Base-by-base conservation (phyloP, 495 filamentous ascomycete genomes). In the Astrocystis sublimbata region DNA sequence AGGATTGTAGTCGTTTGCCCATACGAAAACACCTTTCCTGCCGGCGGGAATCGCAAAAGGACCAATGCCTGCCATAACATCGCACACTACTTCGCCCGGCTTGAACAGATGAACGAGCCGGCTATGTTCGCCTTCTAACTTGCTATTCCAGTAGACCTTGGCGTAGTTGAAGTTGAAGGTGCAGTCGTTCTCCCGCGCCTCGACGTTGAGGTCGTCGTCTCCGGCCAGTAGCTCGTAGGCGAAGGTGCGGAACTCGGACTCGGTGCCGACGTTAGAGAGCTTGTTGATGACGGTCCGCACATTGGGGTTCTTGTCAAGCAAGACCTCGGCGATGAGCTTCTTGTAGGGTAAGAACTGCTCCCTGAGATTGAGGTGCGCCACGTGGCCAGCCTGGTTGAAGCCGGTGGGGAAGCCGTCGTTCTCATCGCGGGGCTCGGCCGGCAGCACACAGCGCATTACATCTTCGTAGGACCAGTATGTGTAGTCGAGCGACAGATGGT, bases 21-120 rank as follows among this genome's bases (percentile, higher is more conserved):
- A 96, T 38, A 97, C 93, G 65, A 97, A 93, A n/a, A 92, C 89
- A 46, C 85, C 84, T 73, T 89, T 92, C 78, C 88, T 93, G 26
- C 90, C 94, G 1, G 94, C 93, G 0, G 94, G 94, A 2, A 98
- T 79, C 30, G 93, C 93, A 73, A 99, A 99, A 1, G 94, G 94
- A 1, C 94, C 94, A 43, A 99, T 90, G 33, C 94, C 94, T 8
- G 93, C 93, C 94, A 99, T 99, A 61, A 97, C 90, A 73, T 99
- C 94, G 78, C 89, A 92, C 7, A 98, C 90, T 24, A 92, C 92
- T 65, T 97, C 91, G 23, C 94, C 92, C 1, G 86, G 83, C 41
- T 83, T 76, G 78, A 98, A 98, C 56, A 89, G 78, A 12, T 84
- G 77, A 59, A 96, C 84, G 9, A 99, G 77, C 2, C 94, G 82